phyloP scores from a whole-genome alignment of 148 eudicot species.

The Silene latifolia region DNA sequence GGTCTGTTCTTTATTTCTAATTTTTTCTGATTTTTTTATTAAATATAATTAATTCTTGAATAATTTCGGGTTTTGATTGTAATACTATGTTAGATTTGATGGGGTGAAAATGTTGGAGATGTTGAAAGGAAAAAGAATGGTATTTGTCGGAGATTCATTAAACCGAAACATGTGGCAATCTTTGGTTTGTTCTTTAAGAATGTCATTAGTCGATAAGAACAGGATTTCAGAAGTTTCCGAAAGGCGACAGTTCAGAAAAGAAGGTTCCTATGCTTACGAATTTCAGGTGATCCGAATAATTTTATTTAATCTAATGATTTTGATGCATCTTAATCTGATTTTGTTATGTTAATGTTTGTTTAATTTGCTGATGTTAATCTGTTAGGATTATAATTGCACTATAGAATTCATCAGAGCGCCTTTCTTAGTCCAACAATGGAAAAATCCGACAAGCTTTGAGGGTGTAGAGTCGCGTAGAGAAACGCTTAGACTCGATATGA shows the following conservation, averaged over 20 bases:
- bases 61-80: background rate
- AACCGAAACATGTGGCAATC: conserved; percentile 81
- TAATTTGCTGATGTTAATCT: background rate
- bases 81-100: conserved; percentile 36
- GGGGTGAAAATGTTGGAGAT: conserved; percentile 53
- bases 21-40: background rate
- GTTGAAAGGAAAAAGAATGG: conserved; percentile 58
- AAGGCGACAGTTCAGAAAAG: conserved; percentile 31
- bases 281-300: conserved; percentile 35
- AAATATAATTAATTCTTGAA: background rate
- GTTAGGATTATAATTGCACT: conserved; percentile 54
- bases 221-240: conserved; percentile 31
- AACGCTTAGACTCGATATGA: conserved; percentile 58
- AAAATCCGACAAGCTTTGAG: background rate
- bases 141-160: conserved; percentile 74
- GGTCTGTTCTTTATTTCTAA: conserved; percentile 24
- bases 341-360: background rate
- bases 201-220: conserved; percentile 25
- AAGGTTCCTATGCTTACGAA: conserved; percentile 48
- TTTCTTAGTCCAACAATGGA: conserved; percentile 58
- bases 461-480: conserved; percentile 28
- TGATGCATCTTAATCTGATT: background rate
- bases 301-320: background rate
- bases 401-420: conserved; percentile 59
- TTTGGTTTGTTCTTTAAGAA: conserved; percentile 54